Conservation (phyloP, 1,284 basidiomycete species). For the Paramarasmius palmivorus region DNA sequence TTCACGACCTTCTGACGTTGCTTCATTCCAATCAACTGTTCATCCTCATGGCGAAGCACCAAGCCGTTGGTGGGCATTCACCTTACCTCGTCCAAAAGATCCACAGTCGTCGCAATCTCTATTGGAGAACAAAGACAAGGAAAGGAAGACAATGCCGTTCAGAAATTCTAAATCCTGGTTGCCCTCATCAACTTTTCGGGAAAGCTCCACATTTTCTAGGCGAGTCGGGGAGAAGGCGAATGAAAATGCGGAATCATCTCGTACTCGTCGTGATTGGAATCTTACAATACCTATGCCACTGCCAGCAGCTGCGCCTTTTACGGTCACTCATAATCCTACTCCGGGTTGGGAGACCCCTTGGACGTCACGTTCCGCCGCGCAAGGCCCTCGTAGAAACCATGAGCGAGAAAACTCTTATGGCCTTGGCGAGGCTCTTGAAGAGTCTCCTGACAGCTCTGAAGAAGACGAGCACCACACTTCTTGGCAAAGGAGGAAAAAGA, state of each 20-base stretch:
- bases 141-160: conserved; percentile 31
- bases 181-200: conserved; percentile 32
- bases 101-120: conserved; percentile 19
- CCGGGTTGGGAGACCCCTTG: conserved; percentile 73
- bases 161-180: conserved; percentile 47
- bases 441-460: conserved; percentile 33
- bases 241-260: conserved; percentile 3
- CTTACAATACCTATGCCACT: conserved; percentile 39
- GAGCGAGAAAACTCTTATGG: conserved; percentile 31
- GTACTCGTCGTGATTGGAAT: conserved; percentile 26
- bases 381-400: conserved; percentile 32
- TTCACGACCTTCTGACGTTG: conserved; percentile 47
- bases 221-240: conserved; percentile 13
- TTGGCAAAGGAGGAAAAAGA: conserved; percentile 52
- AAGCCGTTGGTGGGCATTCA: conserved; percentile 74
- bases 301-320: conserved; percentile 46
- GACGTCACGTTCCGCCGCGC: conserved; percentile 47
- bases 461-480: conserved; percentile 31
- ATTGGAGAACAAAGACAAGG: conserved; percentile 25
- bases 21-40: conserved; percentile 51
- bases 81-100: conserved; percentile 41
- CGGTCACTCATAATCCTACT: conserved; percentile 53
- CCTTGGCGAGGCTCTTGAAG: conserved; percentile 29
- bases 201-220: conserved; percentile 27
- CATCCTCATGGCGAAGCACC: conserved; percentile 34